phyloP scores from a whole-genome alignment of 108 stramenopile species.

The Nannochloropsis salina region DNA sequence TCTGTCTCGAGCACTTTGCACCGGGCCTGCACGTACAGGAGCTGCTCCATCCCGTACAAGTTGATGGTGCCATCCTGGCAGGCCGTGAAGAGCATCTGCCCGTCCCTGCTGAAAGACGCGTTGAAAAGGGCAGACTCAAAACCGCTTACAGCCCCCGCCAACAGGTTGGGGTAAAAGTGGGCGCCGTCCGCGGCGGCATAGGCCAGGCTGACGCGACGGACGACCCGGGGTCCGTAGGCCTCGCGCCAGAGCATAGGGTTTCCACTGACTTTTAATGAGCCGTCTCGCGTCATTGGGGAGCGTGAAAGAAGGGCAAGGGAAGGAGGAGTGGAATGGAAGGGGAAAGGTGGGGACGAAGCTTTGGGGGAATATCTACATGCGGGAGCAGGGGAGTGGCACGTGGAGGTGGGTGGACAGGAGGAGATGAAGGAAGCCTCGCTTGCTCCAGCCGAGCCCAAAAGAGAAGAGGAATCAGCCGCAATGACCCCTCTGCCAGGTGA shows the following conservation, averaged over 20 bases:
- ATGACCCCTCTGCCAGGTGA: too few relatives aligned
- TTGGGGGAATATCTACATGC: too few relatives aligned
- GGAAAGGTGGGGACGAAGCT: not conserved
- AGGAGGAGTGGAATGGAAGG: not conserved
- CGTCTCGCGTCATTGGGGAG: not conserved
- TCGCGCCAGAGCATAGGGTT: not conserved
- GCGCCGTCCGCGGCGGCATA: not conserved
- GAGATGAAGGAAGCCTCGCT: not conserved
- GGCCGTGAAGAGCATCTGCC: conserved; percentile 14
- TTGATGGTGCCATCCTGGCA: conserved; percentile 1
- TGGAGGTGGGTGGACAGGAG: not conserved
- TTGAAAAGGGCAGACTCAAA: conserved; percentile 6
- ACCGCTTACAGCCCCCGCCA: not conserved
- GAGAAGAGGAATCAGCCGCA: not conserved
- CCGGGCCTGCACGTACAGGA: not conserved
- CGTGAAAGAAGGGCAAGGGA: not conserved
- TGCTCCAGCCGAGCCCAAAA: too few relatives aligned
- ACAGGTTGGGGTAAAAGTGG: not conserved
- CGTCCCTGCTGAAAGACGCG: not conserved
- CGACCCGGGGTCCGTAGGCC: not conserved
- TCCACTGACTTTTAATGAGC: not conserved
- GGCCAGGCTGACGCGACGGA: not conserved
- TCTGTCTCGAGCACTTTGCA: not conserved
- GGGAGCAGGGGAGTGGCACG: not conserved
- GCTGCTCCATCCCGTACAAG: not conserved